Base-by-base conservation (phyloP, 768 basidiomycete species). In the Lactarius sanguifluus region DNA sequence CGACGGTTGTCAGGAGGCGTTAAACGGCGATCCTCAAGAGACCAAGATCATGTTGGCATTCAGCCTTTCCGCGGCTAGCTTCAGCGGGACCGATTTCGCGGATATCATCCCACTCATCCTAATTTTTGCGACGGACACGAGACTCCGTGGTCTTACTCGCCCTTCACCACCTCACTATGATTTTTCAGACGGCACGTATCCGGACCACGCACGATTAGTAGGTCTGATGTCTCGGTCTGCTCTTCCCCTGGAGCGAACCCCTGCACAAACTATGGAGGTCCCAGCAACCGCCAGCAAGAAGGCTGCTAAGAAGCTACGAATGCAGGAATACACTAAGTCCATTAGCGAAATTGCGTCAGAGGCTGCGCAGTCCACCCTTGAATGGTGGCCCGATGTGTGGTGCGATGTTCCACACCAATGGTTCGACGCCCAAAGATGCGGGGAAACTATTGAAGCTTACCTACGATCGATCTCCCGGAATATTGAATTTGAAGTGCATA, bases 361-460 rank as follows among this genome's bases (percentile, higher is more conserved):
- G 4, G 36, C 47, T 0, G 60, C 47, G 1, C 28, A 81, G 73
- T 76, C 43, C 50, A 45, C 18, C 61, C 57, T 10, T 10, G 10
- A 7, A 47, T 57, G 12, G 47, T 47, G n/a, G 47, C n/a, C 47
- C n/a, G 18, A 20, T 40, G 28, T 1, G 34, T 40, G n/a, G 20
- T 52, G 13, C 30, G 36, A 18, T 20, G 41, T 45, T 45, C 55
- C 55, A 8, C 1, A 28, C 15, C 20, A 23, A 8, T 57, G 60
- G 65, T 61, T 66, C 16, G 1, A 57, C 30, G 15, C 45, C 20
- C 28, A 36, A 20, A 28, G 18, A 12, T 50, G 60, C 38, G 16
- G 9, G 8, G 20, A 8, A 28, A 18, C 15, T 25, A 15, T 58
- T 15, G 20, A 36, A 7, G 18, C 41, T 13, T 64, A 64, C 38